Evolutionary conservation across 176 grass and related monocot genomes (phyloP).

Genomic region (Raddia distichophylla): DNA sequence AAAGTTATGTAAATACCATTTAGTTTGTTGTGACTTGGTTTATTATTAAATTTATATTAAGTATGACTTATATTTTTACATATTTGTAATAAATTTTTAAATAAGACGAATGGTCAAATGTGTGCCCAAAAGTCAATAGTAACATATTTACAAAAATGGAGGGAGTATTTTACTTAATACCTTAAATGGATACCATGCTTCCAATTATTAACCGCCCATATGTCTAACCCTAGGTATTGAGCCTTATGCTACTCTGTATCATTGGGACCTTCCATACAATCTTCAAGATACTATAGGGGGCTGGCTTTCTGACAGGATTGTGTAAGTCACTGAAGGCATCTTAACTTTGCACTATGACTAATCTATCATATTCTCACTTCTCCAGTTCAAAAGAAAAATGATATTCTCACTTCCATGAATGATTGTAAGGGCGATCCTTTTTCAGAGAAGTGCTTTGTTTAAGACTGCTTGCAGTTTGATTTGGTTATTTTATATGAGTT

Average conservation of each 20-base stretch:
- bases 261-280: constrained; percentile 96
- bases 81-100: too few species aligned
- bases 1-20: too few species aligned
- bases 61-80: too few species aligned
- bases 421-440: constrained; percentile 6
- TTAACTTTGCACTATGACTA: constrained; percentile 27
- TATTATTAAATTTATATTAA: too few species aligned
- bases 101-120: too few species aligned
- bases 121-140: too few species aligned
- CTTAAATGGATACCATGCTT: constrained; percentile 37
- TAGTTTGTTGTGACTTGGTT: too few species aligned
- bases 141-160: too few species aligned
- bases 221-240: constrained; percentile 73
- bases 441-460: constrained; percentile 15
- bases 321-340: constrained; percentile 65
- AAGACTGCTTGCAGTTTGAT: not conserved
- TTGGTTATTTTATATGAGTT: constrained; percentile 49
- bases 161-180: not conserved
- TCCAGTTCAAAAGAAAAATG: too few species aligned
- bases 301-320: constrained; percentile 90
- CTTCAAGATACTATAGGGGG: constrained; percentile 73
- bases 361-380: not conserved
- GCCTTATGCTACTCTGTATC: constrained; percentile 89
- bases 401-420: not conserved
- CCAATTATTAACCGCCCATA: constrained; percentile 30